These are phyloP conservation scores for Plantago major DNA, from an alignment of 257 asterid species.

Conservation along the genomic window DNA sequence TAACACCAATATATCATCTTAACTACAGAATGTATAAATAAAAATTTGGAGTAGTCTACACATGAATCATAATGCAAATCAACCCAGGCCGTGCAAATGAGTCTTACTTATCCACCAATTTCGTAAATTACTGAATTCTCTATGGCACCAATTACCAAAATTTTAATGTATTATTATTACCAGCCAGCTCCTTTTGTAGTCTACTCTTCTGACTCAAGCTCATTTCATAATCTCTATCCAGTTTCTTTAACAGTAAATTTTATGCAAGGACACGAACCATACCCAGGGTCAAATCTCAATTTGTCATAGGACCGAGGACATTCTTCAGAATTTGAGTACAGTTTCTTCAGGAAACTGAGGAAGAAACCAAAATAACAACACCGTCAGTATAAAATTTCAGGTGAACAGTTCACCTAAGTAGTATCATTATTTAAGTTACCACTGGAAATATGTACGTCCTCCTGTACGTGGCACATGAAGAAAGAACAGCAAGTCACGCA, in stretches of 20 bases:
- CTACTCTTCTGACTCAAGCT: too few species aligned
- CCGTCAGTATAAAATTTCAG: not conserved
- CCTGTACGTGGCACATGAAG: constrained; percentile 98
- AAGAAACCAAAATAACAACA: constrained; percentile 6
- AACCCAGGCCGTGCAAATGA: not conserved
- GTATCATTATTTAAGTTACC: constrained; percentile 36
- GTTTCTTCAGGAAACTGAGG: constrained; percentile 78
- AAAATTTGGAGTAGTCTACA: too few species aligned
- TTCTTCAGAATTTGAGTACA: constrained; percentile 58
- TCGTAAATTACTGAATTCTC: not conserved
- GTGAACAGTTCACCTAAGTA: constrained; percentile 1
- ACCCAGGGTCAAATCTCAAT: constrained; percentile 88
- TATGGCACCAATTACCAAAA: too few species aligned
- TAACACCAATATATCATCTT: too few species aligned
- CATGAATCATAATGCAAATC: too few species aligned
- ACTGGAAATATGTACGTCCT: constrained; percentile 85
- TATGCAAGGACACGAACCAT: constrained; percentile 17
- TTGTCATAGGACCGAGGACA: constrained; percentile 97
- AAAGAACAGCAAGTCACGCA: constrained; percentile 85
- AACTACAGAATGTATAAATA: too few species aligned
- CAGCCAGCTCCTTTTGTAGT: too few species aligned
- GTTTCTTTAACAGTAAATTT: too few species aligned
- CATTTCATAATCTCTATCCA: too few species aligned
- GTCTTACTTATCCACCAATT: not conserved
- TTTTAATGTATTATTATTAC: too few species aligned